Base-by-base conservation (phyloP, 768 basidiomycete species). In the Tubosaeta sp. region DNA sequence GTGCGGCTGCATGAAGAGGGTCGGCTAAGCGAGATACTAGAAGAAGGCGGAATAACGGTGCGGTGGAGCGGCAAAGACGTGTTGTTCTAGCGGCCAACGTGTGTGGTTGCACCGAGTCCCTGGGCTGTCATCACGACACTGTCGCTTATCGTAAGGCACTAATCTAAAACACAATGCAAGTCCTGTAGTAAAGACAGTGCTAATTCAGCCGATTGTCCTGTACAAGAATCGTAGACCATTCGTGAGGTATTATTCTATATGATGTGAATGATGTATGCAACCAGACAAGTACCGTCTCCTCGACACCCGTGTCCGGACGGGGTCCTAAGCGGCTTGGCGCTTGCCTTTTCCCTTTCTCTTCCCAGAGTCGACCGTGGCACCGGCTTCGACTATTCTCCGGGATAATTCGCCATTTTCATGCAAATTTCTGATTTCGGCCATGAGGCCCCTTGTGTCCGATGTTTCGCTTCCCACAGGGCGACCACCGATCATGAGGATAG, bases 401-500 rank as follows among this genome's bases (percentile, higher is more conserved):
- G 74, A 65, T 32, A 90, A 73, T 50, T 81, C 73, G 36, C 82
- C 84, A 32, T 63, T 72, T 44, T 73, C 66, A 35, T 76, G 60
- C 32, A 86, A 67, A 42, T 61, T 73, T 35, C 76, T 75, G 54
- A 90, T 77, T 18, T 80, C 74, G 14, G 73, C 68, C 35, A 84
- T 67, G 22, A 66, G 18, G 6, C 22, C 46, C 48, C 45, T 59
- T 11, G 48, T 24, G n/a, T 67, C 52, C 0, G 44, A 5, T 0
- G 53, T 29, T 2, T 49, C 55, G 0, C 74, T 63, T 14, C 81
- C 81, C 14, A 86, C 69, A 14, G 77, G 65, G 42, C 74, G 72
- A 31, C 90, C 90, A 16, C 82, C 84, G 40, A 92, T 65, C 46
- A 92, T 72, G 5, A 91, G 75, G 27, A 90, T 64, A 14, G 90